Conservation (phyloP, 2,329 filamentous ascomycete genomes). For the Colletotrichum karsti region DNA sequence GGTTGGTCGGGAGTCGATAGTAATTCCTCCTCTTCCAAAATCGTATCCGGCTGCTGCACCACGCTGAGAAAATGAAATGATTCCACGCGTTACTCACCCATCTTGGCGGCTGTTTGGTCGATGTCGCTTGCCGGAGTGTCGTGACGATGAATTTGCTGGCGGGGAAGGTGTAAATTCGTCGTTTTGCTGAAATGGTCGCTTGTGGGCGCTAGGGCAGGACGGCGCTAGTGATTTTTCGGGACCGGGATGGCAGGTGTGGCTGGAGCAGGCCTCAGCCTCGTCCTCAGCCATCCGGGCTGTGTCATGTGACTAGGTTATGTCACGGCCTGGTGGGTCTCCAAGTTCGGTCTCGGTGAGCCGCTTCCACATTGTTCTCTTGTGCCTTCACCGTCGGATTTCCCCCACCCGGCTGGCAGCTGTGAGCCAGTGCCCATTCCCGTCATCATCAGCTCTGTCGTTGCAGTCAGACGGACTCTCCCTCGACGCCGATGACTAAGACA, state of each 20-base stretch:
- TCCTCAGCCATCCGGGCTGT: background rate
- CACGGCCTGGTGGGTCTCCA: no score
- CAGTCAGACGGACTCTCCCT: background rate
- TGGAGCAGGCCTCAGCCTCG: constrained; percentile 13
- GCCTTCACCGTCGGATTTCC: background rate
- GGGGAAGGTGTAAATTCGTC: constrained; percentile 15
- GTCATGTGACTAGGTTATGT: constrained; percentile 15
- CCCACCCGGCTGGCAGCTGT: background rate
- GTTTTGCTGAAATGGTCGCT: constrained; percentile 29
- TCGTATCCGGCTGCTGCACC: constrained; percentile 10
- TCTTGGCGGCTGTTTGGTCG: constrained; percentile 33
- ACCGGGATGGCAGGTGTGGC: background rate
- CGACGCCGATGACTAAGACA: background rate
- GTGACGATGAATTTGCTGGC: constrained; percentile 29
- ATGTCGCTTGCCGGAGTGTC: constrained; percentile 32
- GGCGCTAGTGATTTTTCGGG: constrained; percentile 2
- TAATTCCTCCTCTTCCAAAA: background rate
- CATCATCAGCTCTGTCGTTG: background rate
- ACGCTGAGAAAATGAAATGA: background rate
- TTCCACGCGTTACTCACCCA: constrained; percentile 28
- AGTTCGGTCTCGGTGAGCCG: background rate
- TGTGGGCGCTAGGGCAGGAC: constrained; percentile 29
- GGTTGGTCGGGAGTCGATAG: background rate
- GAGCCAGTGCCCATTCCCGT: background rate
- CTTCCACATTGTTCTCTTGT: background rate